phyloP scores from a whole-genome alignment of 2,329 filamentous ascomycete genomes.

The Ceratocystis huliohia region DNA sequence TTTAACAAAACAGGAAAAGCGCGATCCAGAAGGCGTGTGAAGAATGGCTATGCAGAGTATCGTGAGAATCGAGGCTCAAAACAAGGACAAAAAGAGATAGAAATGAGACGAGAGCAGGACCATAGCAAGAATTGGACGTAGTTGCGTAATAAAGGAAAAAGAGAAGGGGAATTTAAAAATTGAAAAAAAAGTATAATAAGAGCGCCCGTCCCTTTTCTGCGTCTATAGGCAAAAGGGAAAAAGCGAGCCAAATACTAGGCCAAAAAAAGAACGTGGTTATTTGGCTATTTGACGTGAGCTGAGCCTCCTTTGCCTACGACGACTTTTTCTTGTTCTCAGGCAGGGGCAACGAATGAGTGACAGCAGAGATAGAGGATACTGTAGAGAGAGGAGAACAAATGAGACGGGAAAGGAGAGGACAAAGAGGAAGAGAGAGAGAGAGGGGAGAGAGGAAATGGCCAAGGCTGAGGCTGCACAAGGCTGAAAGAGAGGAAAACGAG shows the following conservation, averaged over 20 bases:
- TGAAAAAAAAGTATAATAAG: not conserved
- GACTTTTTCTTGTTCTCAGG: not conserved
- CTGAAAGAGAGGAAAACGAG: too few relatives aligned
- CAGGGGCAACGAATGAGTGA: not conserved
- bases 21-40: not conserved
- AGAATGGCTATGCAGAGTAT: not conserved
- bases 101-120: not conserved
- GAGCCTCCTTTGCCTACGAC: slow-evolving; percentile 5
- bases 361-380: not conserved
- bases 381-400: not conserved
- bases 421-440: not conserved
- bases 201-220: not conserved
- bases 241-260: not conserved
- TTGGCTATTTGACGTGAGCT: not conserved
- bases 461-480: too few relatives aligned
- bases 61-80: not conserved
- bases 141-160: not conserved
- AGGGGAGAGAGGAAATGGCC: not conserved
- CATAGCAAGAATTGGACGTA: too few relatives aligned
- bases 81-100: not conserved
- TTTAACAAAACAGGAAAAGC: not conserved
- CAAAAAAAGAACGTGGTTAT: slow-evolving; percentile 1
- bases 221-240: not conserved
- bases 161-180: not conserved
- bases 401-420: not conserved